Conservation (phyloP, 352 stramenopile genomes). For the Pythium aristosporum region DNA sequence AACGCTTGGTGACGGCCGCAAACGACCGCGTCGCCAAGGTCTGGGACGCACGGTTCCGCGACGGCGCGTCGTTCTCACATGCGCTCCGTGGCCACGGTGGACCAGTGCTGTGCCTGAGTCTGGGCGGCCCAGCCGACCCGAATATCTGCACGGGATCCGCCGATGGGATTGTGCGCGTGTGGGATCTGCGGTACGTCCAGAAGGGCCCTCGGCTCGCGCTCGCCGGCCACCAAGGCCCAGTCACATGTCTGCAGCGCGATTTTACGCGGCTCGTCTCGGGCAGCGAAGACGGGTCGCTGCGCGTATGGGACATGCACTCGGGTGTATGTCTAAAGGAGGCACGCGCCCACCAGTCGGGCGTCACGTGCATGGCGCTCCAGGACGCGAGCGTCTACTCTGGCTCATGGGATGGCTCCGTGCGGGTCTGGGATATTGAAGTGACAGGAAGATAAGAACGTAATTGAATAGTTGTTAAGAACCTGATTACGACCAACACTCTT, state of each 20-base stretch:
- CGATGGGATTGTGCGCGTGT: conserved; percentile 77
- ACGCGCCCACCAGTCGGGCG: conserved; percentile 55
- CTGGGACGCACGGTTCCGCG: conserved; percentile 74
- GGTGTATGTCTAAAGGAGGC: conserved; percentile 60
- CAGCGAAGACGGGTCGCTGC: conserved; percentile 68
- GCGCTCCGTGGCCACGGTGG: conserved; percentile 60
- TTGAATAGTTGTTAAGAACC: neutral
- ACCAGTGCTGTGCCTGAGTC: conserved; percentile 64
- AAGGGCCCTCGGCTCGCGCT: conserved; percentile 65
- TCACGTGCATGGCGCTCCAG: conserved; percentile 60
- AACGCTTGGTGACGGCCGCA: conserved; percentile 65
- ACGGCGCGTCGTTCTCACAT: conserved; percentile 46
- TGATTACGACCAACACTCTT: conserved; percentile 18
- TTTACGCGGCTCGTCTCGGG: conserved; percentile 81
- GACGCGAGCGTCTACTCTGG: conserved; percentile 69
- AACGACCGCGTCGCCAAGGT: conserved; percentile 80
- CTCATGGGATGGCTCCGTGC: conserved; percentile 73
- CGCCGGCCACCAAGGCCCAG: conserved; percentile 42
- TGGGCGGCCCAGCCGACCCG: conserved; percentile 70
- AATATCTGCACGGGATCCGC: conserved; percentile 75
- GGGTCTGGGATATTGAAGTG: conserved; percentile 64
- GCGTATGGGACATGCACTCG: conserved; percentile 82
- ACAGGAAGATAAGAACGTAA: conserved; percentile 9
- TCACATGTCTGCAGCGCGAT: conserved; percentile 73
- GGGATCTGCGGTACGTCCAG: conserved; percentile 76